These are phyloP conservation scores for Tubosaeta brunneosetosa DNA, from an alignment of 768 basidiomycete species.

Conservation along the genomic window DNA sequence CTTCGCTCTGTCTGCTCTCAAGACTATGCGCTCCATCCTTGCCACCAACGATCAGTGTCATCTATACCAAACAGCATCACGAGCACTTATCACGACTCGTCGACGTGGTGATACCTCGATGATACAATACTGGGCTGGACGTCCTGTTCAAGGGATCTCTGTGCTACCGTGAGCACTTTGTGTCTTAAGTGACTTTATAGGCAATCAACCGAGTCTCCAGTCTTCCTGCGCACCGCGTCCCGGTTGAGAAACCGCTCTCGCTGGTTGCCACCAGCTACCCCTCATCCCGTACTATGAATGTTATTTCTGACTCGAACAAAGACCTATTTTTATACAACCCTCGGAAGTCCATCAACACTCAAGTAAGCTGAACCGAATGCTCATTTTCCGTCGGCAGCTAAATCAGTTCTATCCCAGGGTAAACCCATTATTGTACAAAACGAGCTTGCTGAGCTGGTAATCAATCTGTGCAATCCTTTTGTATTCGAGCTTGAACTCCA, in stretches of 20 bases:
- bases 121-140: slow-evolving; percentile 85
- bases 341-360: slow-evolving; percentile 51
- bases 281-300: slow-evolving; percentile 36
- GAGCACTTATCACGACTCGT: slow-evolving; percentile 69
- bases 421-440: slow-evolving; percentile 73
- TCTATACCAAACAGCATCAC: slow-evolving; percentile 63
- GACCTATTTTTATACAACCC: slow-evolving; percentile 95
- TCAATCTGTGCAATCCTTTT: slow-evolving; percentile 88
- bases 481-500: slow-evolving; percentile 89
- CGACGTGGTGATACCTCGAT: slow-evolving; percentile 69
- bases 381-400: slow-evolving; percentile 1
- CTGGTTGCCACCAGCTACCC: slow-evolving; percentile 41
- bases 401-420: slow-evolving; percentile 32
- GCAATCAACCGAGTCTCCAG: slow-evolving; percentile 37
- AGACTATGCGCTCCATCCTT: slow-evolving; percentile 63
- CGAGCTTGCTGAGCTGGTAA: slow-evolving; percentile 74
- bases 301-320: slow-evolving; percentile 52
- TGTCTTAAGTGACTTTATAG: slow-evolving; percentile 1
- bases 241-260: slow-evolving; percentile 67
- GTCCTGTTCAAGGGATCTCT: slow-evolving; percentile 74
- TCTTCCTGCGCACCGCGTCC: slow-evolving; percentile 62
- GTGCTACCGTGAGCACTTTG: slow-evolving; percentile 61
- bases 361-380: slow-evolving; percentile 39
- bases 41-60: slow-evolving; percentile 75
- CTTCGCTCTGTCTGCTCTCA: slow-evolving; percentile 85